Percentiles rank a stretch among this genome's conserved stretches.
phyloP scores from a whole-genome alignment of 192 early-diverging fungal species.

The Thamnidium elegans region DNA sequence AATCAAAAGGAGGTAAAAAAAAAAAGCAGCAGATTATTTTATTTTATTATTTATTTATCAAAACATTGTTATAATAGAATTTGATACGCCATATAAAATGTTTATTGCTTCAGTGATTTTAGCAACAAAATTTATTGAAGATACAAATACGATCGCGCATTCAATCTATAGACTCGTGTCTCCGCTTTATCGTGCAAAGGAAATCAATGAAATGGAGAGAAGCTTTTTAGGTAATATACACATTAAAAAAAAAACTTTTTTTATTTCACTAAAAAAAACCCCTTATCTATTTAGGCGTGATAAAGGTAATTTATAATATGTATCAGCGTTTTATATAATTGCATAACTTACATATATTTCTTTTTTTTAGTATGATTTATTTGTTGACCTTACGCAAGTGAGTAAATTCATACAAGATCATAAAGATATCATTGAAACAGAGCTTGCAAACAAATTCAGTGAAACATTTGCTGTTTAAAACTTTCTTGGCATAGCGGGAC shows the following conservation, averaged over 20 bases:
- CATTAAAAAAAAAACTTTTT: not conserved
- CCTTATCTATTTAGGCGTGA: not conserved
- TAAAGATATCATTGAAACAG: constrained; percentile 13
- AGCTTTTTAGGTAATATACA: constrained; percentile 30
- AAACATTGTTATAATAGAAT: constrained; percentile 21
- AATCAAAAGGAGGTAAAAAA: constrained; percentile 21
- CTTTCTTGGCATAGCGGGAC: too few relatives aligned
- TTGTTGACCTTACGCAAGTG: constrained; percentile 20
- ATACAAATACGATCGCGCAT: constrained; percentile 19
- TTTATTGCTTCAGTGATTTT: constrained; percentile 37
- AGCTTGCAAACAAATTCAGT: not conserved
- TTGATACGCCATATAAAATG: constrained; percentile 39
- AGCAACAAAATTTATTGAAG: constrained; percentile 35
- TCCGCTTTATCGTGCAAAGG: constrained; percentile 16
- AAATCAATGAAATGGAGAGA: constrained; percentile 38
- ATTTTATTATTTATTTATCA: not conserved
- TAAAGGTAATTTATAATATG: constrained; percentile 2
- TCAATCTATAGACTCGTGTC: constrained; percentile 25
- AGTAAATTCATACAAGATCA: constrained; percentile 16
- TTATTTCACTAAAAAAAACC: not conserved
- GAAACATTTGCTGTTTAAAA: too few relatives aligned
- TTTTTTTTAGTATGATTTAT: constrained; percentile 5
- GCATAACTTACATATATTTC: not conserved
- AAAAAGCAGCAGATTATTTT: too few relatives aligned
- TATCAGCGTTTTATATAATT: not conserved